Conservation (phyloP, 2,329 filamentous ascomycete genomes). For the Xylariaceae sp. region DNA sequence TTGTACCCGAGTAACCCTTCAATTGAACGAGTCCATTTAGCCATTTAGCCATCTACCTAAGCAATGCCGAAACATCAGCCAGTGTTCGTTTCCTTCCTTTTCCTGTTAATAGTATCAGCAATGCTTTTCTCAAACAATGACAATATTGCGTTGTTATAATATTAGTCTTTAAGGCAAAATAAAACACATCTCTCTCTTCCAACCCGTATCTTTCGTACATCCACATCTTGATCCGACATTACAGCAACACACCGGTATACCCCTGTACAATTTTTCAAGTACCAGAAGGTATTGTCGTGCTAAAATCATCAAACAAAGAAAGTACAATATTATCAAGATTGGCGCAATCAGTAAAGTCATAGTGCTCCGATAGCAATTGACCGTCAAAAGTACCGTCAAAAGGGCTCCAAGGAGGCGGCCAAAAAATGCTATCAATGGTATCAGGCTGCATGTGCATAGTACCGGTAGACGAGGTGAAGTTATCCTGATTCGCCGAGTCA, state of each 20-base stretch:
- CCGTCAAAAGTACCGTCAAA: constrained; percentile 17
- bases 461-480: background rate
- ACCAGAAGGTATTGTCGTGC: background rate
- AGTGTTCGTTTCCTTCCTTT: no score
- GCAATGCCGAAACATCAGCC: no score
- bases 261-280: background rate
- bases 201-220: no score
- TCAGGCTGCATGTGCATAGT: constrained; percentile 8
- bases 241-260: no score
- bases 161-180: no score
- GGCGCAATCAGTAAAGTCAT: constrained; percentile 15
- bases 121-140: no score
- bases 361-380: constrained; percentile 17
- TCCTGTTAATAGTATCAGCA: no score
- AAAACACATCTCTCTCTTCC: no score
- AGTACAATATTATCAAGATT: constrained; percentile 20
- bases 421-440: background rate
- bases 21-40: no score
- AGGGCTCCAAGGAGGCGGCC: constrained; percentile 12
- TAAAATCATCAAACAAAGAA: constrained; percentile 22
- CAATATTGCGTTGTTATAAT: no score
- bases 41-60: no score
- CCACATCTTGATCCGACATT: no score
- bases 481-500: background rate
- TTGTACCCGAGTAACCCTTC: background rate